Conservation (phyloP, 768 basidiomycete genomes). For the Lactarius psammicola region DNA sequence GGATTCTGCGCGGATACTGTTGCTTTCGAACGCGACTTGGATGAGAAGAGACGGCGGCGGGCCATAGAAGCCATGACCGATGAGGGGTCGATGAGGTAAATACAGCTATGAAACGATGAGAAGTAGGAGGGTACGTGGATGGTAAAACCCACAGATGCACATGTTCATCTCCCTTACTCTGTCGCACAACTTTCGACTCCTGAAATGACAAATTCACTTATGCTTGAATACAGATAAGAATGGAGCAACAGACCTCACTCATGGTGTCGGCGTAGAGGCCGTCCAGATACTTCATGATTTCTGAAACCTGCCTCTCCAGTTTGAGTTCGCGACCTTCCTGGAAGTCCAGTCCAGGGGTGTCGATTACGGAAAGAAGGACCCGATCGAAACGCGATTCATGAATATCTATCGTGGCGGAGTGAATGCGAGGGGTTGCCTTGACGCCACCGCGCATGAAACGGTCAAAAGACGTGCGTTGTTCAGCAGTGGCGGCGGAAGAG, state of each 20-base stretch:
- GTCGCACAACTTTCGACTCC: conserved; percentile 87
- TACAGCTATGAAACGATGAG: conserved; percentile 50
- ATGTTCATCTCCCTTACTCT: conserved; percentile 86
- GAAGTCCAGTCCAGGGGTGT: conserved; percentile 85
- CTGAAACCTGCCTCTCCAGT: conserved; percentile 75
- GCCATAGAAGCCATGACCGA: conserved; percentile 59
- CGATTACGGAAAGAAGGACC: conserved; percentile 74
- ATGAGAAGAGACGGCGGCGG: conserved; percentile 51
- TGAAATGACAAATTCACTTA: conserved; percentile 33
- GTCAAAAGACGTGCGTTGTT: conserved; percentile 65
- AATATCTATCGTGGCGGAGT: conserved; percentile 74
- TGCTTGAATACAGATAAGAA: neutral
- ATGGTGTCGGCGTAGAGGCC: conserved; percentile 82
- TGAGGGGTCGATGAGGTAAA: conserved; percentile 81
- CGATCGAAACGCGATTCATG: conserved; percentile 82
- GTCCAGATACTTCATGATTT: conserved; percentile 75
- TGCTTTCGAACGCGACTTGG: conserved; percentile 62
- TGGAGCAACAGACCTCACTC: conserved; percentile 60
- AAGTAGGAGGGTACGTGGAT: neutral
- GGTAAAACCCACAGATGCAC: conserved; percentile 71
- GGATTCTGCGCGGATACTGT: conserved; percentile 55
- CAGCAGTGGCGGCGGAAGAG: conserved; percentile 70
- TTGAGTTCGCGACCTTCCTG: conserved; percentile 66
- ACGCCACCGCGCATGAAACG: conserved; percentile 60
- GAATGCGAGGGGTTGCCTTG: conserved; percentile 60